Evolutionary conservation across 164 flowering plant species (phyloP), one percentile per base, ranked within the genome.

Genomic region (Magnolia officinalis): DNA sequence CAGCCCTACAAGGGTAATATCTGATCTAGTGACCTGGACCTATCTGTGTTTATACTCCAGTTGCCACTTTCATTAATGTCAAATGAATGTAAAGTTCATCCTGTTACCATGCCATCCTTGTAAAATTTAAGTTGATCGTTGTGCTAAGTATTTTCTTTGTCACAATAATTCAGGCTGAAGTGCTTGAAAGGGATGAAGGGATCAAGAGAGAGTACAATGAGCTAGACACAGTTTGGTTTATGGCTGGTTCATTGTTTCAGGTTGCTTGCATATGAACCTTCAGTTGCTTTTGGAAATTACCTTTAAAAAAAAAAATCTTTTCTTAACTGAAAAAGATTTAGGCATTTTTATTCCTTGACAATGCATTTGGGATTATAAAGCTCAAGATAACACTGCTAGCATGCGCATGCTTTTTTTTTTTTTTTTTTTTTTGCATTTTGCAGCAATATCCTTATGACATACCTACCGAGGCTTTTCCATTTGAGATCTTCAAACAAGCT

Each of bases 381-480:
- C 18, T 10, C 6, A 10, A 52, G 2, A 21, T 72, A 7, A 14
- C 16, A 21, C 10, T n/a, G 45, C 8, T 50, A 11, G 58, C 65
- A 74, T 4, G 73, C 21, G 26, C 50, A n/a, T n/a, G n/a, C n/a
- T n/a, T n/a, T n/a, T n/a, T 63, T 45, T 72, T 18, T 31, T 73
- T 45, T 31, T 37, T 55, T 63, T 45, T 72, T 11, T 31, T 73
- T 45, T 77, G 26, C 26, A 23, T 76, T 80, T 80, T 84, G 83
- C 94, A 96, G 99, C 99, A 94, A 96, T 96, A 96, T 74, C 99
- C 99, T 61, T 94, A 85, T 87, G 99, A 96, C 81, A 92, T 92
- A 73, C 99, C 99, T 9, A 96, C 99, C 20, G 98, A 94, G 82
- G 98, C 99, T 24, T 96, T 96, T 75, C 79, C 98, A 31, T 96